Percentiles rank a stretch among this genome's conserved stretches.
Evolutionary conservation across 2,329 filamentous ascomycete species (phyloP).

Genomic region (Trichoderma guizhouense): DNA sequence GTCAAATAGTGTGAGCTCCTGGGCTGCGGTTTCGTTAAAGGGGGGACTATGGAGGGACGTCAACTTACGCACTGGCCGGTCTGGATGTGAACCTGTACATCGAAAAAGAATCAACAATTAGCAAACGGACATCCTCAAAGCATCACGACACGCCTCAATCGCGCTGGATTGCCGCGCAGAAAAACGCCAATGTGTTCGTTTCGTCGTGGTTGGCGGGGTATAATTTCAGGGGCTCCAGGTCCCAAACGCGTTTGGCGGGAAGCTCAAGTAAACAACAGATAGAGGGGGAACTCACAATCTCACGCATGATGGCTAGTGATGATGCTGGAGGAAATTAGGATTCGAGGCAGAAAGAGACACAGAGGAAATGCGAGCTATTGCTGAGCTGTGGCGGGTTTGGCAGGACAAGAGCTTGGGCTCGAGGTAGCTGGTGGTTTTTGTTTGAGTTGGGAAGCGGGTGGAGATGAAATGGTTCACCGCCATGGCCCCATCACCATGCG

Average conservation of each 20-base stretch:
- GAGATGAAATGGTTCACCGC: constrained; percentile 26
- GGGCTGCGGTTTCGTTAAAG: constrained; percentile 11
- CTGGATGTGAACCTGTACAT: constrained; percentile 95
- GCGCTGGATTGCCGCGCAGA: background rate
- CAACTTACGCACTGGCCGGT: constrained; percentile 94
- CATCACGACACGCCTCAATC: background rate
- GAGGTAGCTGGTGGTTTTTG: constrained; percentile 16
- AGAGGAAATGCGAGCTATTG: constrained; percentile 27
- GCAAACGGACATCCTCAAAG: constrained; percentile 35
- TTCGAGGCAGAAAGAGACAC: constrained; percentile 19
- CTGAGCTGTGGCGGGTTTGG: constrained; percentile 34
- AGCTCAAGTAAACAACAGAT: constrained; percentile 13
- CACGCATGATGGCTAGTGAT: constrained; percentile 56
- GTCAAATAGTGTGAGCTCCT: constrained; percentile 38
- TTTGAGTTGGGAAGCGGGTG: constrained; percentile 10
- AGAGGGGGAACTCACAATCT: constrained; percentile 56
- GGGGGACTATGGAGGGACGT: constrained; percentile 4
- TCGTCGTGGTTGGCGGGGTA: constrained; percentile 25
- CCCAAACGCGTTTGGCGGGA: constrained; percentile 38
- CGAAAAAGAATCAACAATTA: constrained; percentile 48
- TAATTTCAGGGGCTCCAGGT: constrained; percentile 36
- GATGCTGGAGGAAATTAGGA: constrained; percentile 26
- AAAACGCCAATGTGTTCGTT: background rate
- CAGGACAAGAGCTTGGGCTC: constrained; percentile 18
- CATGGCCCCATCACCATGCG: constrained; percentile 21